phyloP scores from a whole-genome alignment of 2,329 filamentous ascomycete genomes.

The Didymella sp. region DNA sequence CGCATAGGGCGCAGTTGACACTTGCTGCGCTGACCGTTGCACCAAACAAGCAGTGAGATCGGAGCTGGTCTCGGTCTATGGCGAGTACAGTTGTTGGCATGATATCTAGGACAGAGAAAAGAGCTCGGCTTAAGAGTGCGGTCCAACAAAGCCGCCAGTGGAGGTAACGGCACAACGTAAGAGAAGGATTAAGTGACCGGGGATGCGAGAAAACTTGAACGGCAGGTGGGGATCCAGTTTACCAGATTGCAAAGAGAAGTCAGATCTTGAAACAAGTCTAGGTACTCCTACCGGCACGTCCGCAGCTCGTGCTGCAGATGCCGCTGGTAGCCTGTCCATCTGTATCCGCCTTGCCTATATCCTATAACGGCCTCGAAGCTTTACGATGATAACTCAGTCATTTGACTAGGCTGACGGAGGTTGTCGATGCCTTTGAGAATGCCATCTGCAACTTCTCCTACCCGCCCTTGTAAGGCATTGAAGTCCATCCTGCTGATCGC shows the following conservation, averaged over 20 bases:
- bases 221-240: conserved; percentile 27
- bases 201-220: conserved; percentile 13
- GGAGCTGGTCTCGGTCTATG: neutral
- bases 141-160: conserved; percentile 25
- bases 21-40: neutral
- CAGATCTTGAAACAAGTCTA: conserved; percentile 10
- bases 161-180: conserved; percentile 20
- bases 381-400: conserved; percentile 13
- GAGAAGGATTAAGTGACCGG: conserved; percentile 32
- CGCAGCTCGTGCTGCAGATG: conserved; percentile 19
- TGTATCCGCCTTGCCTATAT: conserved; percentile 30
- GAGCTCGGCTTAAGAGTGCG: conserved; percentile 26
- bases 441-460: conserved; percentile 58
- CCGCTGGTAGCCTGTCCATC: conserved; percentile 35
- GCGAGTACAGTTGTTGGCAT: neutral
- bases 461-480: conserved; percentile 65
- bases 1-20: conserved; percentile 6
- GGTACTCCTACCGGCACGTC: conserved; percentile 14
- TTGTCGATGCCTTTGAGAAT: conserved; percentile 45
- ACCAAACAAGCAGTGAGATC: conserved; percentile 10
- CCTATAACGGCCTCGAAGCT: neutral
- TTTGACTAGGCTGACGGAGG: conserved; percentile 17
- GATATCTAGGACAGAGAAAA: neutral
- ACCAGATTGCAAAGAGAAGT: conserved; percentile 18
- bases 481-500: conserved; percentile 72